Percentiles rank a stretch among this genome's conserved stretches.
Conservation (phyloP, 352 stramenopile species). For the Pilasporangium apinafurcum region DNA sequence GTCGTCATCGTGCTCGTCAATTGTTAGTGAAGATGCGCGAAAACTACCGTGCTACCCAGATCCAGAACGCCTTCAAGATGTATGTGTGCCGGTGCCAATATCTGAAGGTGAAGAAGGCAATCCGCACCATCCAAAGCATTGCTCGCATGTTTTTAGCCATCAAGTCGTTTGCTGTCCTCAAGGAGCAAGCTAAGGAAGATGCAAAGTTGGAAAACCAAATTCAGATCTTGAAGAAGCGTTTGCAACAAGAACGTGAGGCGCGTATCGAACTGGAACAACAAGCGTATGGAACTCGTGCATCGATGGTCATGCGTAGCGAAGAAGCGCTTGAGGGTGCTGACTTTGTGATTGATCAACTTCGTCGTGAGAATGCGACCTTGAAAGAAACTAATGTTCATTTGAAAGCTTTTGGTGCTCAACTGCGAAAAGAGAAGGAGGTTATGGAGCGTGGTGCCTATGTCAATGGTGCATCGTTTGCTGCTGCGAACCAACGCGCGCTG, state of each 20-base stretch:
- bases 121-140: constrained; percentile 73
- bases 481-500: constrained; percentile 76
- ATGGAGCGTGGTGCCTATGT: constrained; percentile 87
- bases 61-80: constrained; percentile 85
- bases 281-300: constrained; percentile 54
- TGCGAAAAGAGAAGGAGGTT: constrained; percentile 87
- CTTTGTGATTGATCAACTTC: constrained; percentile 80
- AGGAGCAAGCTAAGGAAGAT: constrained; percentile 89
- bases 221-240: constrained; percentile 84
- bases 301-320: constrained; percentile 74
- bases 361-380: constrained; percentile 70
- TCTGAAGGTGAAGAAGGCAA: constrained; percentile 55
- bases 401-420: constrained; percentile 75
- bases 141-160: constrained; percentile 79
- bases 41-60: constrained; percentile 67
- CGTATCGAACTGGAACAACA: constrained; percentile 79
- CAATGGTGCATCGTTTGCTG: constrained; percentile 80
- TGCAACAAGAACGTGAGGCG: constrained; percentile 87
- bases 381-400: constrained; percentile 82
- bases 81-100: constrained; percentile 59
- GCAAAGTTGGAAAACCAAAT: constrained; percentile 97
- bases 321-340: constrained; percentile 77
- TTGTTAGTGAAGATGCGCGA: constrained; percentile 53
- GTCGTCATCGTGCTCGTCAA: constrained; percentile 52
- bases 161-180: constrained; percentile 62